Evolutionary conservation across 2,329 filamentous ascomycete species (phyloP).

Genomic region (Cercospora janseana): DNA sequence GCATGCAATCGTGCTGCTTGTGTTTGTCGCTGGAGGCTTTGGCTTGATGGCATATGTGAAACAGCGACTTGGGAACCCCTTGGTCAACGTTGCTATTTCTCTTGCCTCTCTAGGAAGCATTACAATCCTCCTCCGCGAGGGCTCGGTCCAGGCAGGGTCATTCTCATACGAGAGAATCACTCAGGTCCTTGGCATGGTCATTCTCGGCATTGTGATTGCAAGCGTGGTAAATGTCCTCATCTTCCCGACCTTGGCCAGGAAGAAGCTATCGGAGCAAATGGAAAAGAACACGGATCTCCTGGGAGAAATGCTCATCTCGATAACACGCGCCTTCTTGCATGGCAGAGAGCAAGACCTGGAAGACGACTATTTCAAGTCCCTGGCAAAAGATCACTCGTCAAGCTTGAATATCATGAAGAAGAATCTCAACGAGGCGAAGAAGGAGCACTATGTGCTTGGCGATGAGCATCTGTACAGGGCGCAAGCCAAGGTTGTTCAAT

Average conservation of each 20-base stretch:
- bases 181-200: conserved; percentile 78
- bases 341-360: conserved; percentile 76
- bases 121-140: conserved; percentile 86
- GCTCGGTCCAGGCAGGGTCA: conserved; percentile 75
- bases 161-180: conserved; percentile 79
- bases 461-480: conserved; percentile 75
- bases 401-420: conserved; percentile 70
- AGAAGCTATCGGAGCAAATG: conserved; percentile 70
- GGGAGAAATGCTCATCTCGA: conserved; percentile 76
- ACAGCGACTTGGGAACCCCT: conserved; percentile 39
- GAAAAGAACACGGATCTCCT: conserved; percentile 71
- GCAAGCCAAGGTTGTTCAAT: conserved; percentile 76
- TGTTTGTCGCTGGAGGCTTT: conserved; percentile 83
- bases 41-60: conserved; percentile 66
- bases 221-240: conserved; percentile 74
- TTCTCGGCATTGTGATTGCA: conserved; percentile 71
- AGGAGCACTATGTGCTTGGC: conserved; percentile 81
- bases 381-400: conserved; percentile 57
- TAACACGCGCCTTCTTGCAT: conserved; percentile 78
- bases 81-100: conserved; percentile 64
- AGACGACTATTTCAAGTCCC: conserved; percentile 64
- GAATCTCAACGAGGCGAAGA: conserved; percentile 79
- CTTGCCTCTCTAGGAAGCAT: conserved; percentile 86
- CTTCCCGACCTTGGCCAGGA: conserved; percentile 74
- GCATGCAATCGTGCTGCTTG: conserved; percentile 72